Evolutionary conservation across 2,329 filamentous ascomycete species (phyloP), one percentile per base, ranked within the genome.

Genomic region (Didymella exigua): DNA sequence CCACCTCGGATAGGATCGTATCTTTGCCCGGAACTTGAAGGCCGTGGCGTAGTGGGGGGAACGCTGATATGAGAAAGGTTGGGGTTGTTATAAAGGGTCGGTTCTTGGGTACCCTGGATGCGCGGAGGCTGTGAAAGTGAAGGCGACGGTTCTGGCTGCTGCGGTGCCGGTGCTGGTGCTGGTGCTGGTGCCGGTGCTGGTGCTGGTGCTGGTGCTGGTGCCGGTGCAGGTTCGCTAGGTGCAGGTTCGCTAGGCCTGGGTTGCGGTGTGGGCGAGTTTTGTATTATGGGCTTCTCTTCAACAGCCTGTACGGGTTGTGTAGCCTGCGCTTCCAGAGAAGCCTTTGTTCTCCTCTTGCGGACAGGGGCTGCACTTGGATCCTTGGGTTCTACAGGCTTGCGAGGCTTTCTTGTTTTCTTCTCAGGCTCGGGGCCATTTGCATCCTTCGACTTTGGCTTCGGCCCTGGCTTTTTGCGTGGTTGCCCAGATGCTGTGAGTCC

Each of bases 1-100:
- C 89, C 84, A 5, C 84, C 90, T 41, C 93, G 86, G 60, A 96
- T 92, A 0, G 93, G 93, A 73, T 97, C 93, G 76, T 95, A 97
- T 67, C 89, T 91, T 68, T 91, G 90, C 37, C 91, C 89, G 67
- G 89, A 89, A 13, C 88, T 87, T 44, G 88, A 73, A 59, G 78
- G 79, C 53, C 81, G 75, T 47, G 80, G 78, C 56, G 79, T 79
- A 44, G 79, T 77, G 11, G 78, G 77, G 74, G 79, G 55, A 75
- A 81, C 38, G 76, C 75, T 66, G 66, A 76, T 70, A 58, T 74
- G 68, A 26, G 68, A 72, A 34, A 74, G 63, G 31, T 63, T 73
- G 37, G 72, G 71, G 51, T 75, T 74, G 59, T 68, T 71, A 61
- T 74, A 68, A 11, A 76, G 61, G n/a, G 61, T 67, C 51, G 66